Percentiles rank a stretch among this genome's conserved stretches.
Evolutionary conservation across 768 basidiomycete genomes (phyloP).

Genomic region (Rhodotorula toruloides): DNA sequence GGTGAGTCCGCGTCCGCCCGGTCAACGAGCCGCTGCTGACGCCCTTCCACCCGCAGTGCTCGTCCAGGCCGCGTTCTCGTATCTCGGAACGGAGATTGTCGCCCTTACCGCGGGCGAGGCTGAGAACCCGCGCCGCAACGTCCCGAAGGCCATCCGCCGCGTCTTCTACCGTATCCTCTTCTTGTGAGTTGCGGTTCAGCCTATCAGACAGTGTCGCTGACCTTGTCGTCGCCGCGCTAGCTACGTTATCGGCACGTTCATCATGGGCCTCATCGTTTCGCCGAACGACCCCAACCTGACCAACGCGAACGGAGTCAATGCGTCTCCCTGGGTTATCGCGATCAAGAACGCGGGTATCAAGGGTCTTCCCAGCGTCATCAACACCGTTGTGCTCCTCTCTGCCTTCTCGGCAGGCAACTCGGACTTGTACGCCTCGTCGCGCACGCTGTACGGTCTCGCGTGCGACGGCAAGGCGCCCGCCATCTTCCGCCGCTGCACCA

Average conservation of each 20-base stretch:
- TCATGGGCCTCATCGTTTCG: slow-evolving; percentile 75
- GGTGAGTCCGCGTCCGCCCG: neutral
- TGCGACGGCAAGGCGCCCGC: slow-evolving; percentile 72
- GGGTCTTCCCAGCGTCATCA: slow-evolving; percentile 65
- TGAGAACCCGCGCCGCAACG: slow-evolving; percentile 47
- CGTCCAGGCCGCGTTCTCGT: slow-evolving; percentile 53
- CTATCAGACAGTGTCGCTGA: neutral
- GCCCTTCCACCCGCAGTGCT: neutral
- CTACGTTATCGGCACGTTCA: slow-evolving; percentile 19
- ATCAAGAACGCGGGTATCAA: slow-evolving; percentile 10
- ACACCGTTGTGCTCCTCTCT: slow-evolving; percentile 62
- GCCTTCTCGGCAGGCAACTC: slow-evolving; percentile 62
- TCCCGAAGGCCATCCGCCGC: slow-evolving; percentile 63
- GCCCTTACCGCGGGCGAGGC: slow-evolving; percentile 51
- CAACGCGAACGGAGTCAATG: slow-evolving; percentile 5
- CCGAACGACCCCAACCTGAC: slow-evolving; percentile 64
- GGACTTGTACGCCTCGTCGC: slow-evolving; percentile 59
- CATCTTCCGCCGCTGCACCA: slow-evolving; percentile 61
- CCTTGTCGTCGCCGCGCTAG: neutral
- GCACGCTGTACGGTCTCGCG: slow-evolving; percentile 74
- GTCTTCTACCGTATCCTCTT: slow-evolving; percentile 73
- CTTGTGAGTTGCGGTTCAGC: slow-evolving; percentile 54
- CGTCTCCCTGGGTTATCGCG: slow-evolving; percentile 54
- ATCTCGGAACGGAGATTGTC: slow-evolving; percentile 55
- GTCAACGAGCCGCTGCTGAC: neutral